Conservation (phyloP, 176 grass and related monocot species). For the Aegilops umbellulata region DNA sequence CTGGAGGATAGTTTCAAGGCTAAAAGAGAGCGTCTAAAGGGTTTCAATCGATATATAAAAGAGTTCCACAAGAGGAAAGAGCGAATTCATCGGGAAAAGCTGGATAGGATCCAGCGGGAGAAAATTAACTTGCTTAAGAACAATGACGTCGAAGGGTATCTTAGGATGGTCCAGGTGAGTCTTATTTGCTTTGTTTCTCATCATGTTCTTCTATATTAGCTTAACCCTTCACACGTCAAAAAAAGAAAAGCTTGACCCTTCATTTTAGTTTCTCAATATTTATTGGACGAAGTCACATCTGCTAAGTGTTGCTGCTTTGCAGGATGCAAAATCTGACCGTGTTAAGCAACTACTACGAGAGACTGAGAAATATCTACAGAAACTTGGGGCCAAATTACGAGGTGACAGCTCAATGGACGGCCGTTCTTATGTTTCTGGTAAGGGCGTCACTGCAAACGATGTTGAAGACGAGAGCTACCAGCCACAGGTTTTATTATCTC, state of each 20-base stretch:
- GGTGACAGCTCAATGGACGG: slow-evolving; percentile 56
- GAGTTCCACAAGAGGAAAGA: slow-evolving; percentile 99
- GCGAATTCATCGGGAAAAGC: slow-evolving; percentile 83
- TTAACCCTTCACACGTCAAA: neutral
- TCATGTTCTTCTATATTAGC: slow-evolving; percentile 17
- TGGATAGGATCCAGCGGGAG: slow-evolving; percentile 94
- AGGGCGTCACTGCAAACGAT: slow-evolving; percentile 63
- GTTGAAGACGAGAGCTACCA: slow-evolving; percentile 96
- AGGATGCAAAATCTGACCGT: slow-evolving; percentile 99
- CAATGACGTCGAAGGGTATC: slow-evolving; percentile 98
- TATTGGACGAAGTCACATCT: slow-evolving; percentile 17
- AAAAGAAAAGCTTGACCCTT: neutral
- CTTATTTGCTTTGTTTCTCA: slow-evolving; percentile 28
- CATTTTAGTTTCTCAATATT: slow-evolving; percentile 12
- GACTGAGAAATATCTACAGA: slow-evolving; percentile 98
- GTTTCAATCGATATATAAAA: slow-evolving; percentile 83
- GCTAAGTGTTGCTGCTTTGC: slow-evolving; percentile 28
- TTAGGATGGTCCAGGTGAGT: slow-evolving; percentile 94
- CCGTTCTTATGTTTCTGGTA: slow-evolving; percentile 55
- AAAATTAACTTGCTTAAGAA: slow-evolving; percentile 99
- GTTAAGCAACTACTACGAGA: slow-evolving; percentile 96
- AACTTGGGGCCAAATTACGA: slow-evolving; percentile 79
- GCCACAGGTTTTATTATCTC: slow-evolving; percentile 57
- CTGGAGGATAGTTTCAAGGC: slow-evolving; percentile 92
- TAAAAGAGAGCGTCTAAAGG: slow-evolving; percentile 84